Evolutionary conservation across 345 rosid genomes (phyloP).

Genomic region (Hevea brasiliensis): DNA sequence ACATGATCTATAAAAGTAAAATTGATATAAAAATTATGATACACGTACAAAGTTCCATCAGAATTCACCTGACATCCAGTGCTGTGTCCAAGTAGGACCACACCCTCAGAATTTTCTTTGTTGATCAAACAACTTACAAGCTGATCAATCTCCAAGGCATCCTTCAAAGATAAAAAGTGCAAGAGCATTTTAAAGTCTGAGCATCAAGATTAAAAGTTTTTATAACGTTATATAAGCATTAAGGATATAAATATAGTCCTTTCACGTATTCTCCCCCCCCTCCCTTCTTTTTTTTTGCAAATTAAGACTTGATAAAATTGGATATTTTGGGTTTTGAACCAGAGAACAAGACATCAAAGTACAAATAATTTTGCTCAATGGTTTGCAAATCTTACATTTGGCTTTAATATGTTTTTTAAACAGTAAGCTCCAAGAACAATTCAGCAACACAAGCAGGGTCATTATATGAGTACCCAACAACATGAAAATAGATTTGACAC

Average conservation of each 20-base stretch:
- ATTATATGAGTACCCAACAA: background rate
- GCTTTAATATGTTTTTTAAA: background rate
- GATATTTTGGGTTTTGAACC: too few species aligned
- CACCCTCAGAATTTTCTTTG: conserved; percentile 93
- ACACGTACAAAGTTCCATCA: conserved; percentile 11
- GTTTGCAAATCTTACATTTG: background rate
- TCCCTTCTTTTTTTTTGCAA: background rate
- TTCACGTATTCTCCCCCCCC: background rate
- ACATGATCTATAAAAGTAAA: background rate
- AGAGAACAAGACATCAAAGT: too few species aligned
- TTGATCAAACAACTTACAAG: conserved; percentile 83
- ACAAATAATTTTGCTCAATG: too few species aligned
- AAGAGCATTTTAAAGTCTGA: conserved; percentile 16
- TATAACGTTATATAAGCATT: background rate
- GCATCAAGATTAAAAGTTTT: background rate
- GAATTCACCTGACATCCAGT: conserved; percentile 90
- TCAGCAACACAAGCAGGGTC: background rate
- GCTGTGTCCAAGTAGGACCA: conserved; percentile 90
- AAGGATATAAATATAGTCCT: too few species aligned
- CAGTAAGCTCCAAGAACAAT: background rate
- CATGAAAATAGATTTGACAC: background rate
- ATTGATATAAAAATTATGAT: background rate
- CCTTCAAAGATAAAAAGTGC: conserved; percentile 52
- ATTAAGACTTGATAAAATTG: too few species aligned
- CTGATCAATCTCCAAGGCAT: conserved; percentile 86